Base-by-base conservation (phyloP, 306 rosid genomes). In the Prunus davidiana region DNA sequence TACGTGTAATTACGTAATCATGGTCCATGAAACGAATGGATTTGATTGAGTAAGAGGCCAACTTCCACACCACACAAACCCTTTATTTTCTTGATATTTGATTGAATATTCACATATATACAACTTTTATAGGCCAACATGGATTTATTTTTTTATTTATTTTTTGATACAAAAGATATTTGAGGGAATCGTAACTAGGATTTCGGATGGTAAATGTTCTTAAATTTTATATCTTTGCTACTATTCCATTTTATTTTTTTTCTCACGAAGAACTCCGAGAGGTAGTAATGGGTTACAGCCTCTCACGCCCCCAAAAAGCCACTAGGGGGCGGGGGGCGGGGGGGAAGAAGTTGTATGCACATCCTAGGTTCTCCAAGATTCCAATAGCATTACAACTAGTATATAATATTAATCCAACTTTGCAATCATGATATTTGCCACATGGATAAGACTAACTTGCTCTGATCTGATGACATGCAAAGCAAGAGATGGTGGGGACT, bases 241-340 rank as follows among this genome's bases (percentile, higher is more conserved):
- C 10, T 18, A 64, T 34, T 32, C 69, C 49, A 64, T n/a, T 19
- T 11, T 9, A 9, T 64, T 4, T 64, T 32, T 34, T 11, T 16
- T 25, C 30, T 34, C 8, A 18, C 19, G 49, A 18, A 2, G 69
- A 55, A 32, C 18, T 41, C 34, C 41, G 7, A 12, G 27, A 46
- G 27, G 5, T 60, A 65, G 84, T 74, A 65, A 80, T 80, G 83
- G 86, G 22, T 38, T 38, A 38, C 43, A 79, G 38, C 71, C 71
- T 69, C 61, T 14, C 7, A 22, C 5, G 8, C 58, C 75, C 47
- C 16, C 46, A 46, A 46, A 8, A 38, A 34, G n/a, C 69, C 74
- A 1, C 12, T 30, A 1, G 1, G 34, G 34, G 34, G 38, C 1
- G 1, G 25, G 52, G 0, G 1, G 24, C 1, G 24, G 1, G 6